Percentiles rank a stretch among this genome's conserved stretches.
These are phyloP conservation scores for Histomonas meleagridis DNA, from an alignment of 208 protist genomes.

Conservation along the genomic window DNA sequence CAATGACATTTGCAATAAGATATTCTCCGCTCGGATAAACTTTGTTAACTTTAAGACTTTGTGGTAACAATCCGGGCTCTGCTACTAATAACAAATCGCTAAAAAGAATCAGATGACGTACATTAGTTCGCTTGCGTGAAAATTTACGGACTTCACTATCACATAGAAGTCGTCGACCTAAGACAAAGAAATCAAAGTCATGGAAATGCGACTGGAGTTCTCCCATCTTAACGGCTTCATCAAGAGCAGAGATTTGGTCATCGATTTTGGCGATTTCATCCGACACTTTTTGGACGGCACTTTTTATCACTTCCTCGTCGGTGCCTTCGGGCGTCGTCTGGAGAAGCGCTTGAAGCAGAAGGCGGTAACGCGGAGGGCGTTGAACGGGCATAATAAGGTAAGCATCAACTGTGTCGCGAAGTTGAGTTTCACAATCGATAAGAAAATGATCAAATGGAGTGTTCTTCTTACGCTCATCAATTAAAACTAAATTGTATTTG, in stretches of 20 bases:
- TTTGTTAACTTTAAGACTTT: background rate
- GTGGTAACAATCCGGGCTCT: background rate
- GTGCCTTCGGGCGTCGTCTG: background rate
- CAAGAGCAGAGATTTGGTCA: too few relatives aligned
- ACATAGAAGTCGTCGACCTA: background rate
- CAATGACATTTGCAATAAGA: background rate
- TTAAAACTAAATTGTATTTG: background rate
- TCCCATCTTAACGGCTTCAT: background rate
- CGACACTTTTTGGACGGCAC: constrained; percentile 2
- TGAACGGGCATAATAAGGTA: constrained; percentile 41
- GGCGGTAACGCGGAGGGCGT: constrained; percentile 37
- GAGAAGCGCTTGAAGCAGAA: constrained; percentile 41
- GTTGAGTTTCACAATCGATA: background rate
- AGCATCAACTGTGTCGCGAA: background rate
- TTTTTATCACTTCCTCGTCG: background rate
- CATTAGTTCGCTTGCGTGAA: background rate
- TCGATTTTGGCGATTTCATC: background rate
- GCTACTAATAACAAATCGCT: background rate
- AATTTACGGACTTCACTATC: background rate
- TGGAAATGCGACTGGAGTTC: background rate
- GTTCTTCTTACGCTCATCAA: background rate
- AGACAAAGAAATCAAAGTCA: background rate
- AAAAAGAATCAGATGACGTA: background rate
- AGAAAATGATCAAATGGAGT: background rate
- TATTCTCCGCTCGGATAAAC: background rate